Percentiles rank a stretch among this genome's conserved stretches.
Evolutionary conservation across 352 stramenopile genomes (phyloP).

Genomic region (Phytopythium cucurbitacearum): DNA sequence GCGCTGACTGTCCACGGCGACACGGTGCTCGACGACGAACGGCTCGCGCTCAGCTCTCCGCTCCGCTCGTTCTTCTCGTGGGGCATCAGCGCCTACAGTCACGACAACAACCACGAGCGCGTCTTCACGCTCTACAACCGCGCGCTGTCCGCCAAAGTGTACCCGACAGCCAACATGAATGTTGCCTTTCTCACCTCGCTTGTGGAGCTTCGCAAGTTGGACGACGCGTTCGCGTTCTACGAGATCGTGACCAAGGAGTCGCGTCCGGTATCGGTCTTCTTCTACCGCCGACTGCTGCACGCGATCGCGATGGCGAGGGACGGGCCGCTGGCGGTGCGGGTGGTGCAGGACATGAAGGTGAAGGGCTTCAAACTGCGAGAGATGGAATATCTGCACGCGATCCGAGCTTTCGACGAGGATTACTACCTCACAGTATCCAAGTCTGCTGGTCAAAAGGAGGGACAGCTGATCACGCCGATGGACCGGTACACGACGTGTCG

Average conservation of each 20-base stretch:
- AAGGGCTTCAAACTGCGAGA: constrained; percentile 60
- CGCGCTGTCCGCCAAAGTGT: constrained; percentile 27
- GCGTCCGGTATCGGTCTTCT: constrained; percentile 48
- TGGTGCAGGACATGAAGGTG: constrained; percentile 62
- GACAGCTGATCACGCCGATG: constrained; percentile 20
- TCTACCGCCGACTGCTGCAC: constrained; percentile 58
- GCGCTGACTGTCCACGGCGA: constrained; percentile 18
- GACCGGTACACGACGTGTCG: constrained; percentile 45
- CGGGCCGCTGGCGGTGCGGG: constrained; percentile 20
- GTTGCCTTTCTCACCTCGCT: constrained; percentile 46
- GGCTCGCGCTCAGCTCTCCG: constrained; percentile 32
- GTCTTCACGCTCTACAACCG: constrained; percentile 51
- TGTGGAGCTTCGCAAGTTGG: constrained; percentile 25
- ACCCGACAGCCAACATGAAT: constrained; percentile 68
- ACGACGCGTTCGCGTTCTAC: constrained; percentile 50
- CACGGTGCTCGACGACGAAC: constrained; percentile 31
- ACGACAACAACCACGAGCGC: constrained; percentile 18
- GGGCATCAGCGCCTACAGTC: constrained; percentile 39
- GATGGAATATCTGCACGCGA: constrained; percentile 46
- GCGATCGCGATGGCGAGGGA: constrained; percentile 25
- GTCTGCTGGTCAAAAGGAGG: constrained; percentile 9
- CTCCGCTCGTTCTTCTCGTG: constrained; percentile 71
- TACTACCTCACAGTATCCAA: constrained; percentile 30
- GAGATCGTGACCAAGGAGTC: constrained; percentile 28
- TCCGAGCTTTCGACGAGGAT: constrained; percentile 37